phyloP scores from a whole-genome alignment of 768 basidiomycete species.

The Tricholoma sp. region DNA sequence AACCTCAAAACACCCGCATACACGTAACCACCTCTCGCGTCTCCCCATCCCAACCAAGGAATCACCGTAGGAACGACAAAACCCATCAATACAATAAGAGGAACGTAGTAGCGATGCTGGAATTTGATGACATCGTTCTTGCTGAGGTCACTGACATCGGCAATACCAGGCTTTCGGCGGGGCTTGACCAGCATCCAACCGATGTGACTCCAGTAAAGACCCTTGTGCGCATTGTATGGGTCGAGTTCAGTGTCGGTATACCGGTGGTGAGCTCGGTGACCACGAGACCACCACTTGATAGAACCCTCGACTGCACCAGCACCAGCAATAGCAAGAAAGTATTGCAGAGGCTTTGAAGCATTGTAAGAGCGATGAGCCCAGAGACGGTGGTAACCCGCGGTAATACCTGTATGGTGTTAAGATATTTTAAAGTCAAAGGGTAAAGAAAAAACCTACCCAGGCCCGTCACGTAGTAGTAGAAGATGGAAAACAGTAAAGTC shows the following conservation, averaged over 20 bases:
- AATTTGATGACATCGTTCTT: conserved; percentile 78
- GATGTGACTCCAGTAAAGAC: conserved; percentile 81
- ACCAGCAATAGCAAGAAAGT: conserved; percentile 76
- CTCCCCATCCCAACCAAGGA: conserved; percentile 80
- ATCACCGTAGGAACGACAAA: conserved; percentile 72
- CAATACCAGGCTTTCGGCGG: conserved; percentile 81
- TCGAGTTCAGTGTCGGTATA: conserved; percentile 98
- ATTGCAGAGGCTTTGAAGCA: conserved; percentile 82
- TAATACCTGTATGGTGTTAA: conserved; percentile 50
- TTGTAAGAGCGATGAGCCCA: conserved; percentile 98
- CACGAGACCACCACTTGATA: conserved; percentile 98
- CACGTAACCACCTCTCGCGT: conserved; percentile 80
- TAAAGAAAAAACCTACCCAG: conserved; percentile 49
- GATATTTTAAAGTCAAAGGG: neutral
- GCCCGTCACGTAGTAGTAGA: conserved; percentile 47
- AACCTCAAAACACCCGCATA: conserved; percentile 77
- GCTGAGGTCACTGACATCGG: conserved; percentile 82
- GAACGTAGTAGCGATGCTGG: conserved; percentile 82
- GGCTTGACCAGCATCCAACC: conserved; percentile 95
- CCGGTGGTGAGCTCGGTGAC: conserved; percentile 95
- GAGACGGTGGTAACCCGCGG: conserved; percentile 93
- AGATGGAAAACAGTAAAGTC: conserved; percentile 54
- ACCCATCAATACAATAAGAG: conserved; percentile 64
- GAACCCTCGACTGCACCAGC: conserved; percentile 95
- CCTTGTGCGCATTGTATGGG: conserved; percentile 91